Evolutionary conservation across 140 eudicot species (phyloP).

Genomic region (Oenanthe javanica): DNA sequence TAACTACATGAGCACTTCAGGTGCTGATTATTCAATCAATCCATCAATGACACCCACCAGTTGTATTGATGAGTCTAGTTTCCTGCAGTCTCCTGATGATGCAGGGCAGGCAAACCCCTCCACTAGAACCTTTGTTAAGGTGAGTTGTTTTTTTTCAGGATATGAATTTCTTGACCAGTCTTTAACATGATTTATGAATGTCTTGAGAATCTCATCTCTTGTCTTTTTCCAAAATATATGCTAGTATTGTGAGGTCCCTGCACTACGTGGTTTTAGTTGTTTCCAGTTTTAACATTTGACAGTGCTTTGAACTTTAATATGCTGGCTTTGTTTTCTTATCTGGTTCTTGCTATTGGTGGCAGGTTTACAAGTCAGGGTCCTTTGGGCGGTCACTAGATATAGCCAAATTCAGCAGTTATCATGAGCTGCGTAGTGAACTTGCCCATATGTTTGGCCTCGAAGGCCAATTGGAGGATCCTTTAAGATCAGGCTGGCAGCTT

Average conservation of each 20-base stretch:
- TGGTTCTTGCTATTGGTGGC: conserved; percentile 19
- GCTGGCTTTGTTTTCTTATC: background rate
- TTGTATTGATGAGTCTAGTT: conserved; percentile 73
- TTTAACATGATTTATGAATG: background rate
- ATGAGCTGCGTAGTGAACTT: conserved; percentile 84
- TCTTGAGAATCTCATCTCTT: background rate
- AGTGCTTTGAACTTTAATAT: background rate
- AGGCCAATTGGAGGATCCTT: conserved; percentile 87
- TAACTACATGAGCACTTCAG: conserved; percentile 28
- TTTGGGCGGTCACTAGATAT: conserved; percentile 84
- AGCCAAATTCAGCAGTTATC: conserved; percentile 83
- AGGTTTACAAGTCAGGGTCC: conserved; percentile 90
- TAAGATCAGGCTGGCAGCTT: conserved; percentile 99
- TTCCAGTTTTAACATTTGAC: background rate
- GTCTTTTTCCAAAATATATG: background rate
- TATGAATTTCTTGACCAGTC: background rate
- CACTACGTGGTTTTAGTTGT: background rate
- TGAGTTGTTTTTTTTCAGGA: conserved; percentile 8
- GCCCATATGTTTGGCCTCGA: conserved; percentile 94
- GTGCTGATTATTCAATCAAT: conserved; percentile 45
- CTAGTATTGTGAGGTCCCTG: background rate
- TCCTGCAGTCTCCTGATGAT: conserved; percentile 60
- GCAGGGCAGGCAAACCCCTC: conserved; percentile 56
- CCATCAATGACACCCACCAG: conserved; percentile 61
- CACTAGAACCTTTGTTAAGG: conserved; percentile 65